phyloP scores from a whole-genome alignment of 495 filamentous ascomycete species.

The Aspergillus hancockii region DNA sequence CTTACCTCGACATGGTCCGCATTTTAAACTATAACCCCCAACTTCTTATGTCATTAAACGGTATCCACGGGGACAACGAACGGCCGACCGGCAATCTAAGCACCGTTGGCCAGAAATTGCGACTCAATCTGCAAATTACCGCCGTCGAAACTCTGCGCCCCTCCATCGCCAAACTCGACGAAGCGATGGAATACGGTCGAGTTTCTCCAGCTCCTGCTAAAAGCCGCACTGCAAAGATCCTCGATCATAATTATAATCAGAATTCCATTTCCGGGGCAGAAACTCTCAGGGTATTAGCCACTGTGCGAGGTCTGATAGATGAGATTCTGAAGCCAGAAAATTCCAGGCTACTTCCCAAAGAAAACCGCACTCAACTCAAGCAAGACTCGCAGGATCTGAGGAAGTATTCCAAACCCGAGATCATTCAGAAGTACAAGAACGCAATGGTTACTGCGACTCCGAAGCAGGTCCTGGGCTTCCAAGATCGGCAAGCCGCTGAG shows the following conservation, averaged over 20 bases:
- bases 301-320: constrained; percentile 32
- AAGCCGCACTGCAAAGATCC: background rate
- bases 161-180: constrained; percentile 29
- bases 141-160: constrained; percentile 31
- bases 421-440: constrained; percentile 16
- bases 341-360: constrained; percentile 28
- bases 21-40: constrained; percentile 30
- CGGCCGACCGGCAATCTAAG: constrained; percentile 17
- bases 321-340: constrained; percentile 29
- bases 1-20: constrained; percentile 31
- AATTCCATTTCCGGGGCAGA: constrained; percentile 15
- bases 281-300: constrained; percentile 29
- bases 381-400: constrained; percentile 29
- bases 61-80: constrained; percentile 22
- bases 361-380: constrained; percentile 24
- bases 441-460: constrained; percentile 25
- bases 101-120: constrained; percentile 29
- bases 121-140: constrained; percentile 24
- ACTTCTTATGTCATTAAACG: constrained; percentile 31
- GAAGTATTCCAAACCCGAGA: constrained; percentile 32
- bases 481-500: constrained; percentile 3
- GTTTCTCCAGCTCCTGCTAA: background rate
- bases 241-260: background rate
- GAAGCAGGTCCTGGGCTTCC: constrained; percentile 24
- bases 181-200: constrained; percentile 23